Evolutionary conservation across 257 asterid species (phyloP).

Genomic region (Solanum chaucha): DNA sequence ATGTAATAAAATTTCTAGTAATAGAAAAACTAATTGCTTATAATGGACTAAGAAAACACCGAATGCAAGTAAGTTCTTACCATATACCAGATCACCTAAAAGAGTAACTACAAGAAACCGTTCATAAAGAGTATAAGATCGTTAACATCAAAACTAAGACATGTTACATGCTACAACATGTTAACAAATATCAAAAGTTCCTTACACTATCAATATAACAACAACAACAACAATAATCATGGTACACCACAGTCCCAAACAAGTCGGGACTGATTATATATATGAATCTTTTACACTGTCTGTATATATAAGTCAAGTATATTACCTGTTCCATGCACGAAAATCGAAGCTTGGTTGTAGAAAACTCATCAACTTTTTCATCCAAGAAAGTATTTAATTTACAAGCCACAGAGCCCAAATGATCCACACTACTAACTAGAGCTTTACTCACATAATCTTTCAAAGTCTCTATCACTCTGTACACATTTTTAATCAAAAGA

Average conservation of each 20-base stretch:
- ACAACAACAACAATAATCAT: not conserved
- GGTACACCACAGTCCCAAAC: not conserved
- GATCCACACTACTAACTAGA: constrained; percentile 71
- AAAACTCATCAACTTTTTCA: constrained; percentile 35
- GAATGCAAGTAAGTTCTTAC: not conserved
- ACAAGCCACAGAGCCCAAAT: constrained; percentile 66
- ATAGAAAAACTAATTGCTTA: not conserved
- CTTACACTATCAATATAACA: not conserved
- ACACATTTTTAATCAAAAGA: not conserved
- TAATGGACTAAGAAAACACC: not conserved
- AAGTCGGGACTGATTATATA: not conserved
- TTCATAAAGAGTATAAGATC: not conserved
- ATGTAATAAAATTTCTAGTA: not conserved
- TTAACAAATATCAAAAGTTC: not conserved
- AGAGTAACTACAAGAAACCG: not conserved
- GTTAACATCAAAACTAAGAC: not conserved
- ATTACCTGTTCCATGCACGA: constrained; percentile 61
- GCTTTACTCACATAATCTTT: constrained; percentile 58
- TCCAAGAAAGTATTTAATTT: constrained; percentile 53
- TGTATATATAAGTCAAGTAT: not conserved
- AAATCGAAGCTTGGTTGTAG: constrained; percentile 33
- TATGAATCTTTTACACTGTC: not conserved
- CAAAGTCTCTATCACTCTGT: constrained; percentile 50
- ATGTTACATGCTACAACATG: not conserved
- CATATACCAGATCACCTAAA: not conserved